These are phyloP conservation scores for Vachellia pachyceras DNA, from an alignment of 306 rosid species.

Conservation along the genomic window DNA sequence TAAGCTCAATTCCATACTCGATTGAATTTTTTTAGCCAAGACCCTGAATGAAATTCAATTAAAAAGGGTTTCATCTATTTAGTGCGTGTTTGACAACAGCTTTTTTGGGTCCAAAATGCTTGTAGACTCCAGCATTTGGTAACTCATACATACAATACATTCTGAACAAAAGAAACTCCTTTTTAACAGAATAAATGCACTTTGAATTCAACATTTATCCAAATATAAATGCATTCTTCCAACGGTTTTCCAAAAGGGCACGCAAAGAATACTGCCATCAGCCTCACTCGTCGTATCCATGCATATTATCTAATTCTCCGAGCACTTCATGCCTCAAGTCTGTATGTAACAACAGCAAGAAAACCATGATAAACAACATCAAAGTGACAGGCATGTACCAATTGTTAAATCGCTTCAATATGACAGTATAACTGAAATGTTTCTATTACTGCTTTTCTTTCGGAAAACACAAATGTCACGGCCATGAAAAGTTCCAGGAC, in stretches of 20 bases:
- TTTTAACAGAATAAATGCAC: too few species aligned
- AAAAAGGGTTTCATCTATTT: neutral
- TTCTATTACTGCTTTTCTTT: conserved; percentile 31
- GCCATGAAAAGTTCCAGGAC: neutral
- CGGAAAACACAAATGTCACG: conserved; percentile 16
- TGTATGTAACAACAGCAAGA: neutral
- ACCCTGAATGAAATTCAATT: neutral
- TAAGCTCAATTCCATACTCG: neutral
- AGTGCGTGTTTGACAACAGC: too few species aligned
- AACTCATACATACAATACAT: too few species aligned
- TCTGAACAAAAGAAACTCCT: too few species aligned
- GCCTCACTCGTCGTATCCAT: neutral
- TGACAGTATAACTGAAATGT: conserved; percentile 11
- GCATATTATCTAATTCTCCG: neutral
- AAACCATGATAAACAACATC: conserved; percentile 21
- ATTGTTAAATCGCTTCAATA: neutral
- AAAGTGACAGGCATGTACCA: neutral
- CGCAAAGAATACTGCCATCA: neutral
- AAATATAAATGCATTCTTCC: too few species aligned
- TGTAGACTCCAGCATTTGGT: too few species aligned
- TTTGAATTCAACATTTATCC: too few species aligned
- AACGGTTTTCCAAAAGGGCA: too few species aligned
- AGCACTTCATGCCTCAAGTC: neutral
- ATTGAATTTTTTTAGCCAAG: neutral
- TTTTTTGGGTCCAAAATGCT: too few species aligned